Base-by-base conservation (phyloP, 1,139 yeast species). In the Debaryomyces coudertii region DNA sequence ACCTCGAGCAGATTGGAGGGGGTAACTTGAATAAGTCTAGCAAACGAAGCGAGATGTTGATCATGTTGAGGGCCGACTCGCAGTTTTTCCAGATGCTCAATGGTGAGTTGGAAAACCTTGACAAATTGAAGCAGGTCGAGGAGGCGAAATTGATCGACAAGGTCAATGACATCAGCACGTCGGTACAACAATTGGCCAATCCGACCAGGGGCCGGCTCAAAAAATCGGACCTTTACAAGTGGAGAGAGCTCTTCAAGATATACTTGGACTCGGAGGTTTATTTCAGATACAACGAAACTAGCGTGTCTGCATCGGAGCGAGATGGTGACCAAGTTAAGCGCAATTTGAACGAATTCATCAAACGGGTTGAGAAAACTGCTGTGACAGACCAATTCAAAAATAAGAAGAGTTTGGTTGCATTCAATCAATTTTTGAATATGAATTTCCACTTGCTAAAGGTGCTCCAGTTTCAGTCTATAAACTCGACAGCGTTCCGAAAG, bases 261-360 rank as follows among this genome's bases (percentile, higher is more conserved):
- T 86, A 85, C 55, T 71, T 85, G 42, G 90, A 85, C 54, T 76
- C 82, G 24, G 87, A 85, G 53, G 79, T 86, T 20, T 85, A 82
- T 51, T 80, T 83, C 62, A 78, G 79, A 45, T 78, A 80, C 33
- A 73, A 79, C 53, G 86, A 83, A 52, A 56, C 69, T 0, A 48
- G 59, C 3, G 59, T 65, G 27, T 61, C 68, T 28, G 67, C 76
- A 3, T 76, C 81, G 28, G 79, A 73, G 46, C 60, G 70, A 40
- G 63, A 62, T 35, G 57, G 65, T 7, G 71, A 61, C 5, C 73
- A 70, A 46, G 66, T 74, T 35, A 72, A 78, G 48, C 60, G 63
- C 15, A 71, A 72, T 48, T 65, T 80, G 44, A 58, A 60, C 2
- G 61, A 67, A 37, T 85, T 83, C 53, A 56, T 77, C 2, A 55